Evolutionary conservation across 306 rosid genomes (phyloP).

Genomic region (Arachis stenosperma): DNA sequence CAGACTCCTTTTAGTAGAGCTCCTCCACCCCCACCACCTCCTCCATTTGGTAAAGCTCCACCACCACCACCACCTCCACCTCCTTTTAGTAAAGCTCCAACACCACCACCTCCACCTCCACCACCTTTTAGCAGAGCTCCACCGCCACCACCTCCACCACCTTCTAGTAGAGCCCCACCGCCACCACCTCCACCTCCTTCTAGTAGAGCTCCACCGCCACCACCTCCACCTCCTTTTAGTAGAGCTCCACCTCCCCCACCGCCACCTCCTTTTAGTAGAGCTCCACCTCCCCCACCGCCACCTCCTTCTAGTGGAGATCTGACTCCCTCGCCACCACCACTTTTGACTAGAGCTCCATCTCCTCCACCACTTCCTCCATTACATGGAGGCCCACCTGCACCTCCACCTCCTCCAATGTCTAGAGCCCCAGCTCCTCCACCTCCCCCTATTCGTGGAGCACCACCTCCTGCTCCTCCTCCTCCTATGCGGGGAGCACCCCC

Average conservation of each 20-base stretch:
- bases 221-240: conserved; percentile 37
- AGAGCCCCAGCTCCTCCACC: conserved; percentile 31
- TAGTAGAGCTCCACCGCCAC: conserved; percentile 34
- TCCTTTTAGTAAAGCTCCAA: background rate
- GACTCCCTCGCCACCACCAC: conserved; percentile 26
- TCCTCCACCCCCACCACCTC: conserved; percentile 35
- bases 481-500: conserved; percentile 41
- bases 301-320: conserved; percentile 4
- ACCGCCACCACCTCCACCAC: conserved; percentile 46
- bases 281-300: conserved; percentile 29
- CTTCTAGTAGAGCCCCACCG: conserved; percentile 13
- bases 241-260: conserved; percentile 37
- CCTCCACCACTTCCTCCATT: conserved; percentile 34
- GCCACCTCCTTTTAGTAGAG: conserved; percentile 38
- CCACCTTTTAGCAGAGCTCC: conserved; percentile 17
- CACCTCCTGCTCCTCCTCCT: conserved; percentile 47
- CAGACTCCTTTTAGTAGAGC: conserved; percentile 11
- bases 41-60: conserved; percentile 8
- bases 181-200: conserved; percentile 58
- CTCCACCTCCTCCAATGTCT: conserved; percentile 22
- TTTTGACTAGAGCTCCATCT: conserved; percentile 23
- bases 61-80: conserved; percentile 44
- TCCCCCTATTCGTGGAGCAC: conserved; percentile 26
- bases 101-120: conserved; percentile 40
- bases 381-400: conserved; percentile 27